These are phyloP conservation scores for Fraxinus xanthoxyloides DNA, from an alignment of 305 asterid genomes.

Conservation along the genomic window DNA sequence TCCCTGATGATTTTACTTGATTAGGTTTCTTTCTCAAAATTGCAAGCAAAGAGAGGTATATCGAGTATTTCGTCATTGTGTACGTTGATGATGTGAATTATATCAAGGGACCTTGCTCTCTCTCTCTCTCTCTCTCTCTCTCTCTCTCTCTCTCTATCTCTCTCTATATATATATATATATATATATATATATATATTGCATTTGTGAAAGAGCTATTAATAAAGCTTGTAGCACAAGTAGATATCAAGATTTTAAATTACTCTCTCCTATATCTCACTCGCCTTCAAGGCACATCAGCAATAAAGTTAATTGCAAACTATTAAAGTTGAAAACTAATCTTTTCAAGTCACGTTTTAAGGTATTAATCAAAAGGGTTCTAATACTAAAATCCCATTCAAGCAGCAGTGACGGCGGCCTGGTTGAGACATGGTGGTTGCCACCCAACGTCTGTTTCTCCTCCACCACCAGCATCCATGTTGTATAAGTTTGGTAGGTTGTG, in stretches of 20 bases:
- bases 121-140: too few species aligned
- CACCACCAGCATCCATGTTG: neutral
- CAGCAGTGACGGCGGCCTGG: neutral
- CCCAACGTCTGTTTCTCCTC: neutral
- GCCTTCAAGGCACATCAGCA: neutral
- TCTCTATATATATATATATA: too few species aligned
- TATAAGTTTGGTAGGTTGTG: constrained; percentile 39
- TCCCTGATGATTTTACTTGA: too few species aligned
- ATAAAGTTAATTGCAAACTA: neutral
- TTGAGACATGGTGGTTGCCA: neutral
- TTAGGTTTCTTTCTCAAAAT: too few species aligned
- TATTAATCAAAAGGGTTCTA: neutral
- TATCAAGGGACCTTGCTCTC: too few species aligned
- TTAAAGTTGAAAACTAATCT: neutral
- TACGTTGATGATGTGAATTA: too few species aligned
- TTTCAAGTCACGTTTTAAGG: neutral
- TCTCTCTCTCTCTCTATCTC: too few species aligned
- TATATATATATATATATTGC: too few species aligned
- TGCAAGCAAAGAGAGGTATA: too few species aligned
- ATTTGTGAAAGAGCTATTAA: too few species aligned
- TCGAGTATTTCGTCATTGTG: too few species aligned
- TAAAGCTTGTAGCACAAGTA: neutral
- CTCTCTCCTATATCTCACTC: neutral
- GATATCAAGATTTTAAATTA: neutral
- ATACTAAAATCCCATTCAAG: neutral